Evolutionary conservation across 495 filamentous ascomycete genomes (phyloP), one percentile per base, ranked within the genome.

Genomic region (Penicillium fimorum): DNA sequence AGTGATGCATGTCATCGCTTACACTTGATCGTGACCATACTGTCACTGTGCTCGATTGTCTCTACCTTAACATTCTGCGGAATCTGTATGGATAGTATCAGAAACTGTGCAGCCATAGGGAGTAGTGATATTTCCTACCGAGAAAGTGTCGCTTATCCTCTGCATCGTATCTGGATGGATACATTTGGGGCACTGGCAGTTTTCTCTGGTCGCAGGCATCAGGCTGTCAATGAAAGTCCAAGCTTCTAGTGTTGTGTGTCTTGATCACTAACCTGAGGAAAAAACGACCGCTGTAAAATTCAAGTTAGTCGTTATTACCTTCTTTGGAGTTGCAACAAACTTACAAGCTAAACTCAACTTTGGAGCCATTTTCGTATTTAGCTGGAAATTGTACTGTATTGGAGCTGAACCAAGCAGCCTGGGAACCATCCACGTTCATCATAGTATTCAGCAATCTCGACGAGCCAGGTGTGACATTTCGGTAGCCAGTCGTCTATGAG

Each of bases 121-220:
- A 32, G 22, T 8, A 42, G 3, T 11, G 5, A 25, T 5, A 12
- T 33, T 25, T 32, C 76, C 59, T 76, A 88, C 86, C 55, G 70
- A 70, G 61, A 92, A 92, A 1, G 86, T 91, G 62, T 93, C 79
- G 37, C 87, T 76, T 27, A 80, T 79, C 32, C 90, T 79, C 69
- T 96, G 92, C 66, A 71, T 83, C 13, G 92, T 96, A 50, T 87
- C 83, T 55, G 82, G 84, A 65, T 96, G 85, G 10, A 91, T 77
- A 67, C 92, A 96, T 47, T 75, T 66, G 1, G 67, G 55, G 64
- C 91, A 96, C 47, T 84, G 88, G 64, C 91, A 96, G 63, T 92
- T 89, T 52, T 96, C 91, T 61, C 91, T 92, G 30, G 20, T 29
- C 9, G 3, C 12, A 29, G n/a, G 54, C 10, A 41, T 24, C 10